Evolutionary conservation across 1,284 basidiomycete species (phyloP), one percentile per base, ranked within the genome.

Genomic region (Cryptococcus maquisensis): DNA sequence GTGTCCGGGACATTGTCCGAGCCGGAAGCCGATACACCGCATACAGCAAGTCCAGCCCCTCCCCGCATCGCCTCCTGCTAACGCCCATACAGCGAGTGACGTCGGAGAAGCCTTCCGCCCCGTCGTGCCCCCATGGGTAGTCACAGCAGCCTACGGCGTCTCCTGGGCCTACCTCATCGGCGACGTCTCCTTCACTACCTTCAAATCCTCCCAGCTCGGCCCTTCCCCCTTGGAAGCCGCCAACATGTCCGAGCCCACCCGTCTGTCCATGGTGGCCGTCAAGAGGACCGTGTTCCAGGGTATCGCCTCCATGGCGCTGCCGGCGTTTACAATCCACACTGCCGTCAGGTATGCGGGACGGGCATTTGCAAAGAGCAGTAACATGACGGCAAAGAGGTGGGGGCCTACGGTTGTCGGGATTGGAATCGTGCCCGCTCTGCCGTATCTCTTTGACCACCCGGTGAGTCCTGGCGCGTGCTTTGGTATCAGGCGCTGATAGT

Each of bases 71-170:
- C n/a, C 37, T 18, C n/a, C 37, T 38, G 18, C 10, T 28, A 16
- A 35, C 18, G 26, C n/a, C 63, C 56, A 18, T 76, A 86, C 82
- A 90, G 73, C 89, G 21, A 89, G 87, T 76, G 92, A 96, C 69
- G 79, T 96, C 35, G 93, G 93, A 54, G 93, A 96, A 76, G 89
- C 91, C 0, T 93, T 96, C 76, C 81, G 92, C 28, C 92, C 92
- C 1, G 83, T 95, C 38, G 88, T 94, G 3, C 83, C 83, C 16
- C 88, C 90, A 0, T 82, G 78, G 63, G 26, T 56, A 66, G 74
- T 77, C 35, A 73, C 65, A 24, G 71, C 73, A 37, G 88, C 89
- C 4, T 95, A 95, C 73, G 90, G 86, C 23, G 77, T 93, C 55
- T 91, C 88, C 0, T 95, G 90, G 90, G 73, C 88, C 36, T 92